Percentiles rank a stretch among this genome's conserved stretches.
These are phyloP conservation scores for Penicillium tannophilum DNA, from an alignment of 495 filamentous ascomycete genomes.

Conservation along the genomic window DNA sequence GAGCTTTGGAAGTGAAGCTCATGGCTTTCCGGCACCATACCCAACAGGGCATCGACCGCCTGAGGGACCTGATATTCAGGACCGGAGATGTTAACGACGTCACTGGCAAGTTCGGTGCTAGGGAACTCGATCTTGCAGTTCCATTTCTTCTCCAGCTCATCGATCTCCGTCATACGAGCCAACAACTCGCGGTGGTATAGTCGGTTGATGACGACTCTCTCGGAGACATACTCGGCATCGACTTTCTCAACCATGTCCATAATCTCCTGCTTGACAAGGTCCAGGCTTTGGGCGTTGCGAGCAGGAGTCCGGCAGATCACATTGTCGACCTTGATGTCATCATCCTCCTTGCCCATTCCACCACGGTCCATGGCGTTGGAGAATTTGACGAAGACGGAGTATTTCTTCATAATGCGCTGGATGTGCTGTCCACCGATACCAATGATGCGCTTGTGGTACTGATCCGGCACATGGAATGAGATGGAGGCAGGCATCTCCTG, in stretches of 20 bases:
- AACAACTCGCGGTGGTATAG: constrained; percentile 94
- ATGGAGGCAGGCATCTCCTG: constrained; percentile 99
- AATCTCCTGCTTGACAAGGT: constrained; percentile 97
- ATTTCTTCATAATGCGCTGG: constrained; percentile 99
- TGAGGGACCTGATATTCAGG: constrained; percentile 97
- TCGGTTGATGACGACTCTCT: constrained; percentile 89
- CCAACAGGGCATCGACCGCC: constrained; percentile 92
- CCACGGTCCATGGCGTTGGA: constrained; percentile 99
- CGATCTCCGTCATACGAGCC: constrained; percentile 80
- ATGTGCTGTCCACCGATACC: constrained; percentile 98
- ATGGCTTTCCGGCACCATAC: constrained; percentile 96
- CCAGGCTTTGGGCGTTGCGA: constrained; percentile 93
- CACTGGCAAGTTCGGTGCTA: constrained; percentile 94
- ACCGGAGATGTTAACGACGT: constrained; percentile 91
- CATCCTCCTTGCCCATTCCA: constrained; percentile 89
- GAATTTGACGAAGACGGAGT: constrained; percentile 99
- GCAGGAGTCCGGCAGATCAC: constrained; percentile 98
- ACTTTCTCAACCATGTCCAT: constrained; percentile 99
- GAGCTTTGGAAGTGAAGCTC: constrained; percentile 83
- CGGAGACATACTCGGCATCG: constrained; percentile 93
- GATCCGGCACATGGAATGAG: constrained; percentile 98
- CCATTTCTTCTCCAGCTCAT: constrained; percentile 96
- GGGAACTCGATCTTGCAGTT: constrained; percentile 98
- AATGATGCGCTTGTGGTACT: constrained; percentile 99
- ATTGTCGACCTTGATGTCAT: constrained; percentile 98